A percentile compares a stretch with the other conserved stretches of the same genome.
These are phyloP conservation scores for Catunica adiposa DNA, from an alignment of 2,329 filamentous ascomycete genomes.

Conservation along the genomic window DNA sequence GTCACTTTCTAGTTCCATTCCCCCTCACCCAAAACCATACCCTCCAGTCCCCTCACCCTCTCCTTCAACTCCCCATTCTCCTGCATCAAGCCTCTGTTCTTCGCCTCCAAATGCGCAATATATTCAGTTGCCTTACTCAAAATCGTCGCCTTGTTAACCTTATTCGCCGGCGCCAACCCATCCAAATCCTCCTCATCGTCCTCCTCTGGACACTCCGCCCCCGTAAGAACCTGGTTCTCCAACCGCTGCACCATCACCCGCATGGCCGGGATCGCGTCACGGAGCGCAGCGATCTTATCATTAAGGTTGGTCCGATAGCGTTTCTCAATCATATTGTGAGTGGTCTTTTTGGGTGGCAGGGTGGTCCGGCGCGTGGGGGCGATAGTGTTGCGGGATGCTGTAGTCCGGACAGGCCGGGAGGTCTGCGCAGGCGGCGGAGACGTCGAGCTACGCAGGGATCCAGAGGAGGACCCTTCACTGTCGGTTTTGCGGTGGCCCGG, in stretches of 20 bases:
- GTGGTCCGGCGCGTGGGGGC: conserved; percentile 12
- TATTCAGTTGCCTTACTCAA: conserved; percentile 26
- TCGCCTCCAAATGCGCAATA: conserved; percentile 23
- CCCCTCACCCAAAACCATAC: conserved; percentile 16
- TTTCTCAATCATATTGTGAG: conserved; percentile 77
- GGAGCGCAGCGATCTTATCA: conserved; percentile 62
- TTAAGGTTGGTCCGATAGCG: conserved; percentile 70
- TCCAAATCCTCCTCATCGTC: conserved; percentile 19
- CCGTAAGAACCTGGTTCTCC: conserved; percentile 8
- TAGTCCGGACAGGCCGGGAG: conserved; percentile 1
- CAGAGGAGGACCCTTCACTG: conserved; percentile 3
- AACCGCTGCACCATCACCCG: conserved; percentile 20
- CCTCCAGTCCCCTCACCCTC: conserved; percentile 20
- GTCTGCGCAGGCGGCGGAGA: conserved; percentile 2
- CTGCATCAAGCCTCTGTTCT: conserved; percentile 20
- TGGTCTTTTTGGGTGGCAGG: conserved; percentile 47
- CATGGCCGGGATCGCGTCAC: conserved; percentile 46
- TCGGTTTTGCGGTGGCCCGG: conserved; percentile 7
- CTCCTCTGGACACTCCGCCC: conserved; percentile 10
- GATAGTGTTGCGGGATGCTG: conserved; percentile 4
- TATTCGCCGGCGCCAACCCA: conserved; percentile 22
- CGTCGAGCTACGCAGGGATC: conserved; percentile 7
- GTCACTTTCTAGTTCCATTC: background rate
- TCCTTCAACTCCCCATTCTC: conserved; percentile 22
- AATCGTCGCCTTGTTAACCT: conserved; percentile 29